These are phyloP conservation scores for Sonneratia caseolaris DNA, from an alignment of 345 rosid species.

Conservation along the genomic window DNA sequence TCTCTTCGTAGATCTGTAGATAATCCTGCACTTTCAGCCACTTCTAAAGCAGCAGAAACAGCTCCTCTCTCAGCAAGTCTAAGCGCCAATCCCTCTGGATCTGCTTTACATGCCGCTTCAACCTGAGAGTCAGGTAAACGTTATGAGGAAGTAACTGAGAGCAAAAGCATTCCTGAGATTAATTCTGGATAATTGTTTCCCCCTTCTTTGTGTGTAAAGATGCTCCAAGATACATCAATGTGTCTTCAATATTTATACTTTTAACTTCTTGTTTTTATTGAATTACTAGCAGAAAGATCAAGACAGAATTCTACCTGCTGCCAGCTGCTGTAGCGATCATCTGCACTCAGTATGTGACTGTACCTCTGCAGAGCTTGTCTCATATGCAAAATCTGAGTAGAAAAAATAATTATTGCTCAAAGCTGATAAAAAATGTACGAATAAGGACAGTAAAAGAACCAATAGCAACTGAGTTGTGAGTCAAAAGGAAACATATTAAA, in stretches of 20 bases:
- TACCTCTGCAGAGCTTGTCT: slow-evolving; percentile 84
- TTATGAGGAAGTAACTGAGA: neutral
- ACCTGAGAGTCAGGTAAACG: slow-evolving; percentile 29
- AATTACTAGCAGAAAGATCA: neutral
- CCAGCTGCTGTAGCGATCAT: slow-evolving; percentile 88
- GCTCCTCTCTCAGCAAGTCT: slow-evolving; percentile 97
- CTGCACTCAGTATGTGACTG: slow-evolving; percentile 78
- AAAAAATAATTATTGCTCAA: neutral
- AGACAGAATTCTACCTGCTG: slow-evolving; percentile 57
- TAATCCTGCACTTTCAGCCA: slow-evolving; percentile 90
- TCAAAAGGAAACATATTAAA: neutral
- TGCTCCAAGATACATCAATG: neutral
- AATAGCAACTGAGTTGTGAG: neutral
- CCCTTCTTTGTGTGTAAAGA: neutral
- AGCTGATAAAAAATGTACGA: neutral
- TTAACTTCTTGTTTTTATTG: neutral
- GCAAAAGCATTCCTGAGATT: neutral
- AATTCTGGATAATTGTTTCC: neutral
- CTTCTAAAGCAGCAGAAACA: slow-evolving; percentile 95
- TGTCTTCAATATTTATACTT: neutral
- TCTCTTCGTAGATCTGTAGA: slow-evolving; percentile 85
- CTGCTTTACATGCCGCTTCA: slow-evolving; percentile 77
- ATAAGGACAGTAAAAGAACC: neutral
- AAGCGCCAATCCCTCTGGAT: slow-evolving; percentile 95
- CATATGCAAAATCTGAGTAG: slow-evolving; percentile 54